Base-by-base conservation (phyloP, 2,329 filamentous ascomycete genomes). In the Teratosphaeria zuluensis region DNA sequence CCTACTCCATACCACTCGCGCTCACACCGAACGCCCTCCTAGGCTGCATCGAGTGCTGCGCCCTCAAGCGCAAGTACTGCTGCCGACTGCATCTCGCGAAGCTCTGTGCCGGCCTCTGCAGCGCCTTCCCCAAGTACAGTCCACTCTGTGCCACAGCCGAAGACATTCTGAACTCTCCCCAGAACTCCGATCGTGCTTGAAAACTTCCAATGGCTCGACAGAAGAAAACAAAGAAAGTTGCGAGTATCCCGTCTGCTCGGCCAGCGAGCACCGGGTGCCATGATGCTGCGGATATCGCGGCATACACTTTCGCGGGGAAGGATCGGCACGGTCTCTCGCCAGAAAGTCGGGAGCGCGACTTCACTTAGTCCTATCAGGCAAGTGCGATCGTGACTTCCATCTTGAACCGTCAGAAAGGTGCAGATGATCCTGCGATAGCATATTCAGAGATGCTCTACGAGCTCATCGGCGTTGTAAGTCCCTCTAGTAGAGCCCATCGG, bases 381-480 rank as follows among this genome's bases (percentile, higher is more conserved):
- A 46, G 42, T 48, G 42, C 19, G n/a, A 11, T 6, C n/a, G 19
- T 21, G 42, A 32, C 51, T 35, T 33, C 30, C 31, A 33, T 42
- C 53, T 19, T 28, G 24, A 28, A 28, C 24, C 24, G 4, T 28
- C 33, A n/a, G 7, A 24, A 30, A 28, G 21, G 21, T 14, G 14
- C 38, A 19, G 32, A 61, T 61, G 59, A 56, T 58, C 28, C 21
- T 21, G 32, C 58, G 48, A 56, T 56, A 58, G 51, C 48, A 65
- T 35, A 48, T 2, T 11, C n/a, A 48, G 42, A 48, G 65, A 96
- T 99, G 94, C 80, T 99, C 78, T 99, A 99, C 81, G 94, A 99
- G 80, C 80, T 97, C 71, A 94, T 99, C 76, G 94, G 89, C 75
- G 87, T 96, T 77, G 94, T 96, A 78, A 70, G 87, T 78, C 21